These are phyloP conservation scores for Periglandula ipomoeae DNA, from an alignment of 2,329 filamentous ascomycete genomes.

Conservation along the genomic window DNA sequence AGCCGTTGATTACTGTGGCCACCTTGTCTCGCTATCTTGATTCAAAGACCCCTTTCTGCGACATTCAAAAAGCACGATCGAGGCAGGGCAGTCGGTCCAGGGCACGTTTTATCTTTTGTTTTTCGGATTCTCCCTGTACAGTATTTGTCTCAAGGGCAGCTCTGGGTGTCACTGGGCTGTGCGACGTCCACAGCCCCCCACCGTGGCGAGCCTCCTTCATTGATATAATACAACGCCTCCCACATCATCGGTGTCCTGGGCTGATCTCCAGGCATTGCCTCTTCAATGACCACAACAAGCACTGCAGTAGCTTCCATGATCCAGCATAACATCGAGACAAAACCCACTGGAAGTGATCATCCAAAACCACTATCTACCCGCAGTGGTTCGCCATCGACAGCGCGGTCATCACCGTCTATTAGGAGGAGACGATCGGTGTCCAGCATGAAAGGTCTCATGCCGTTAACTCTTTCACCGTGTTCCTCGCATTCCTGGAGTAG, in stretches of 20 bases:
- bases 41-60: background rate
- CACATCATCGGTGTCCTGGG: conserved; percentile 4
- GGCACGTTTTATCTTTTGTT: background rate
- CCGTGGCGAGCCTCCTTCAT: background rate
- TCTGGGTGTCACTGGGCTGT: background rate
- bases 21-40: conserved; percentile 7
- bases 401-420: conserved; percentile 12
- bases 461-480: conserved; percentile 24
- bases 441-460: conserved; percentile 30
- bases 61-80: conserved; percentile 1
- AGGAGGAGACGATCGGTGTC: conserved; percentile 25
- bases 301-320: conserved; percentile 5
- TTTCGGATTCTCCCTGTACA: background rate
- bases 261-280: conserved; percentile 5
- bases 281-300: conserved; percentile 7
- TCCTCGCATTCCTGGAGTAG: conserved; percentile 15
- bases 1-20: conserved; percentile 4
- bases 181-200: background rate
- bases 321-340: conserved; percentile 2
- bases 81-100: background rate
- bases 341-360: background rate
- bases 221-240: conserved; percentile 5
- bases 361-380: background rate
- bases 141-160: background rate
- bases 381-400: conserved; percentile 8